Conservation (phyloP, 768 basidiomycete species). For the Pleurotus giganteus region DNA sequence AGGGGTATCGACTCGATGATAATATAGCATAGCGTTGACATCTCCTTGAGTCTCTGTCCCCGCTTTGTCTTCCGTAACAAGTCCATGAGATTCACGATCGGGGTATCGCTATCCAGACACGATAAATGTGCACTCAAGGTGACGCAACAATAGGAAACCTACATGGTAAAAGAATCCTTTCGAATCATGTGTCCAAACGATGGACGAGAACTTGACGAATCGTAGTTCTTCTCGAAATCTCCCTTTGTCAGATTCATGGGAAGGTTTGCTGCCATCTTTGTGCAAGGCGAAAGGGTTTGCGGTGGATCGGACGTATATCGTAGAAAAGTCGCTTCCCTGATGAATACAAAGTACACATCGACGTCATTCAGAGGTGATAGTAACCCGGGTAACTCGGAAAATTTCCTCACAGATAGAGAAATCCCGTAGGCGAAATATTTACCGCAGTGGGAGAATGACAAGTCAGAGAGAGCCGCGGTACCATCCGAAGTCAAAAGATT, state of each 20-base stretch:
- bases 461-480: constrained; percentile 58
- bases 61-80: constrained; percentile 46
- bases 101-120: constrained; percentile 49
- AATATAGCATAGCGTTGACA: constrained; percentile 71
- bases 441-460: constrained; percentile 64
- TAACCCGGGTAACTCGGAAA: background rate
- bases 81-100: constrained; percentile 29
- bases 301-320: constrained; percentile 66
- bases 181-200: constrained; percentile 75
- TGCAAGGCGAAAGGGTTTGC: constrained; percentile 47
- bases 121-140: constrained; percentile 7
- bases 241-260: constrained; percentile 38
- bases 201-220: constrained; percentile 73
- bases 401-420: constrained; percentile 57
- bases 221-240: constrained; percentile 66
- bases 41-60: constrained; percentile 62
- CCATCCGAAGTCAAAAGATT: constrained; percentile 75
- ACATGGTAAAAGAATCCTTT: constrained; percentile 86
- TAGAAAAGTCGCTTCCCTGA: constrained; percentile 78
- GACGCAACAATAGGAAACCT: background rate
- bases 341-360: constrained; percentile 8
- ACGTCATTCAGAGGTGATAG: background rate
- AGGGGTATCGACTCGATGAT: constrained; percentile 68
- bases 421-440: constrained; percentile 78
- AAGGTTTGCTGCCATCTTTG: constrained; percentile 32